These are phyloP conservation scores for Thermothelomyces thermophilus DNA, from an alignment of 2,329 filamentous ascomycete species.

Conservation along the genomic window DNA sequence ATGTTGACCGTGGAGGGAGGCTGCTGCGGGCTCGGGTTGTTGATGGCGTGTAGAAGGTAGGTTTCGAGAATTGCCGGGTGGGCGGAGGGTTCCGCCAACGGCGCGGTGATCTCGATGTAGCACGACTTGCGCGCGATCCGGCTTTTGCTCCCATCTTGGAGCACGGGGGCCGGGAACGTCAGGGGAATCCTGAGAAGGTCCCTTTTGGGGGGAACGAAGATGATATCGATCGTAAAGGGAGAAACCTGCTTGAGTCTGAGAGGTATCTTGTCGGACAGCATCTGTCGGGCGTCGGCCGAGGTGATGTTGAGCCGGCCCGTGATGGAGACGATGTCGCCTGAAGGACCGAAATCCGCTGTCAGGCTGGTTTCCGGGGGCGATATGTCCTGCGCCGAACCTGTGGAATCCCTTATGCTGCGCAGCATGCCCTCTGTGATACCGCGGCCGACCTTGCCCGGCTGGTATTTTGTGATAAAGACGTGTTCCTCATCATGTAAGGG, in stretches of 20 bases:
- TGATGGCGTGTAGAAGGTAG: slow-evolving; percentile 34
- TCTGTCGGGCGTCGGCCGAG: slow-evolving; percentile 29
- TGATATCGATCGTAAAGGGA: slow-evolving; percentile 37
- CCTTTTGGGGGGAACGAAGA: slow-evolving; percentile 30
- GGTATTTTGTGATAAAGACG: slow-evolving; percentile 34
- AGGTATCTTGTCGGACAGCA: slow-evolving; percentile 34
- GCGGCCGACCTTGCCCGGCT: slow-evolving; percentile 31
- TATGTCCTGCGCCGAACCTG: background rate
- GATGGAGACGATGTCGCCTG: slow-evolving; percentile 31
- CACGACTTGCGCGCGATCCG: slow-evolving; percentile 39
- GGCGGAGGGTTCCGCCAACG: slow-evolving; percentile 26
- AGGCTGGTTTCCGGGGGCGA: slow-evolving; percentile 21
- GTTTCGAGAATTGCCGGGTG: slow-evolving; percentile 22
- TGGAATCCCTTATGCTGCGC: slow-evolving; percentile 8
- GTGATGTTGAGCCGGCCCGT: slow-evolving; percentile 36
- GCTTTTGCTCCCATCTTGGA: slow-evolving; percentile 30
- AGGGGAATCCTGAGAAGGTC: slow-evolving; percentile 27
- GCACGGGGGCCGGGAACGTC: slow-evolving; percentile 37
- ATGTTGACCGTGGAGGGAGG: slow-evolving; percentile 35
- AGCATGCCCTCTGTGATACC: slow-evolving; percentile 22
- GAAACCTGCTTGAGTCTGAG: slow-evolving; percentile 34
- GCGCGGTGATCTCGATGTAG: slow-evolving; percentile 40
- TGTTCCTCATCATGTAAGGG: slow-evolving; percentile 25
- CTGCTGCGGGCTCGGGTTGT: slow-evolving; percentile 20
- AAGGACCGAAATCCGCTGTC: slow-evolving; percentile 27